Conservation (phyloP, 164 flowering plant species). For the Buxus sempervirens region DNA sequence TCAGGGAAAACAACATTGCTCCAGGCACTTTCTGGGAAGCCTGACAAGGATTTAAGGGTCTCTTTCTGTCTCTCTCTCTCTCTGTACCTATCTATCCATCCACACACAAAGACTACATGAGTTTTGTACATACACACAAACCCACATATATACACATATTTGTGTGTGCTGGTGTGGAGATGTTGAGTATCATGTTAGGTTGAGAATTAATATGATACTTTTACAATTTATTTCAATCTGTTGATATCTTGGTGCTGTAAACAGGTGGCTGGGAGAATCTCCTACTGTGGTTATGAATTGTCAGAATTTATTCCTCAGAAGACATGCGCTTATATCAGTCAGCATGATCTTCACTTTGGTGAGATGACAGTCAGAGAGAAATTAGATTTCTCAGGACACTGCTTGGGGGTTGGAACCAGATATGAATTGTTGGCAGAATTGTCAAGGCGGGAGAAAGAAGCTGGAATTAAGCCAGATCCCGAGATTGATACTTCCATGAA, state of each 20-base stretch:
- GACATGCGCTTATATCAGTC: slow-evolving; percentile 53
- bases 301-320: slow-evolving; percentile 49
- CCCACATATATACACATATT: neutral
- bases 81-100: too few relatives aligned
- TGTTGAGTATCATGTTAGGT: too few relatives aligned
- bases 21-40: slow-evolving; percentile 47
- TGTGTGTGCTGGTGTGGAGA: neutral
- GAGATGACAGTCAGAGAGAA: slow-evolving; percentile 66
- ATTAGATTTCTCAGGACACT: slow-evolving; percentile 56
- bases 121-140: too few relatives aligned
- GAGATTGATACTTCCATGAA: slow-evolving; percentile 67
- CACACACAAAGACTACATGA: too few relatives aligned
- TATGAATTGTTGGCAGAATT: slow-evolving; percentile 50
- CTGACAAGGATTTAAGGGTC: slow-evolving; percentile 33
- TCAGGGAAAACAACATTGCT: slow-evolving; percentile 50
- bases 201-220: neutral
- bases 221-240: neutral
- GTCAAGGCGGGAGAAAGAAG: slow-evolving; percentile 48
- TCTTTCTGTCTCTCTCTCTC: slow-evolving; percentile 6
- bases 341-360: slow-evolving; percentile 54
- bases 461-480: slow-evolving; percentile 60
- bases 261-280: slow-evolving; percentile 47
- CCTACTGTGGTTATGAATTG: slow-evolving; percentile 54
- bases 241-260: neutral
- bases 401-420: slow-evolving; percentile 63